Evolutionary conservation across 352 stramenopile genomes (phyloP), one percentile per base, ranked within the genome.

Genomic region (Phytophthora brassicae): DNA sequence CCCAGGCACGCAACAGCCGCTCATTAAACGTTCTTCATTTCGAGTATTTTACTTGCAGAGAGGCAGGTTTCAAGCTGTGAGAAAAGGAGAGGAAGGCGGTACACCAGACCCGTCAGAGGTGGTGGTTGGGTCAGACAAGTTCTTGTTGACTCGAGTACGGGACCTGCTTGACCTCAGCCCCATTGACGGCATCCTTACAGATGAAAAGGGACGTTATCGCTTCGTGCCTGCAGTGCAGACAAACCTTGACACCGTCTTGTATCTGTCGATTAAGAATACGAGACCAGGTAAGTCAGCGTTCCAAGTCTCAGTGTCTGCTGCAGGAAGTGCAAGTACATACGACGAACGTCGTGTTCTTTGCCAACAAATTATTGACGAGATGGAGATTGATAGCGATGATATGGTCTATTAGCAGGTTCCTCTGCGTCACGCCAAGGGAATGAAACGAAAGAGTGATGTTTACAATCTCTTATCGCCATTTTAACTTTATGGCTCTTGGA

Each of bases 1-100:
- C 56, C 83, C 83, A 9, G 83, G 83, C 14, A 92, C 83, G 3
- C 70, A 86, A 26, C 60, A 85, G 49, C 66, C 69, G 48, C 66
- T 92, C 20, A 51, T 46, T 14, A 89, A 88, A 63, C 68, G 66
- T n/a, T 66, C 57, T 13, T 29, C 52, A 2, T 82, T 90, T 23
- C 70, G 58, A 22, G 68, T 90, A 36, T 72, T 76, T 43, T 58
- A 78, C 23, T 70, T 88, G 36, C 68, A 84, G 52, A 53, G 53
- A 51, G 66, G 57, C 0, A 44, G 0, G 6, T 84, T 89, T 31
- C 29, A 82, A 46, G 45, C 52, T 12, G 58, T 85, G 47, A 23
- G 24, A 12, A 51, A 19, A 19, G 72, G 60, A 7, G 42, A 70
- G 16, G 62, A 72, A 13, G 49, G 48, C 1, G 67, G 33, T 35